Conservation (phyloP, 1,284 basidiomycete genomes). For the Thelephora terrestris region DNA sequence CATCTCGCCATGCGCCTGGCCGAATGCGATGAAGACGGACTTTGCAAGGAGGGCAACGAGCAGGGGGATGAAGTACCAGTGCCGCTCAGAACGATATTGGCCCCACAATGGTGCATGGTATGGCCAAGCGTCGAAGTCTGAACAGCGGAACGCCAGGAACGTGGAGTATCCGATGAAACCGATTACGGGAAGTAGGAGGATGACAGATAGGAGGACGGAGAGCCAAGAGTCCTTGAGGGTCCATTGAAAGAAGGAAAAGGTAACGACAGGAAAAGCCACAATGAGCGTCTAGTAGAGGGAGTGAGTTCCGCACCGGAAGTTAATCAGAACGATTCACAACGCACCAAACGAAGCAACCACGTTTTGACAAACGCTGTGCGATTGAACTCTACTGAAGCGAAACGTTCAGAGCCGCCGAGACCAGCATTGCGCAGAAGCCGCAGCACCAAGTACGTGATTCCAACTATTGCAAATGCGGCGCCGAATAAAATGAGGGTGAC, state of each 20-base stretch:
- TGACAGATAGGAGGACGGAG: slow-evolving; percentile 54
- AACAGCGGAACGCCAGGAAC: slow-evolving; percentile 34
- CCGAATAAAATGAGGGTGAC: slow-evolving; percentile 53
- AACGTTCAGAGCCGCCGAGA: slow-evolving; percentile 6
- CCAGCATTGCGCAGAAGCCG: slow-evolving; percentile 26
- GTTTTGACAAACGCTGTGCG: slow-evolving; percentile 35
- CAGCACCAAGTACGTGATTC: slow-evolving; percentile 13
- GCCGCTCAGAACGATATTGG: slow-evolving; percentile 44
- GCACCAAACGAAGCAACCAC: slow-evolving; percentile 52
- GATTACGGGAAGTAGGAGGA: slow-evolving; percentile 51
- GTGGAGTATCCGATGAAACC: slow-evolving; percentile 33
- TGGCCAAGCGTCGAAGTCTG: slow-evolving; percentile 17
- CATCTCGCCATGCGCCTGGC: slow-evolving; percentile 48
- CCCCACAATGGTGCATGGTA: slow-evolving; percentile 43
- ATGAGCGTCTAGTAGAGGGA: slow-evolving; percentile 33
- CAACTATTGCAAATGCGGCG: slow-evolving; percentile 31
- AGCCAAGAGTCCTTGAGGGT: slow-evolving; percentile 80
- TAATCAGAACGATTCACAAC: slow-evolving; percentile 12
- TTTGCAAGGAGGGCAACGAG: slow-evolving; percentile 50
- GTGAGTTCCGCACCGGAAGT: background rate
- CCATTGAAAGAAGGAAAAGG: slow-evolving; percentile 85
- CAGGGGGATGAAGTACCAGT: slow-evolving; percentile 47
- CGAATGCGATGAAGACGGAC: slow-evolving; percentile 69
- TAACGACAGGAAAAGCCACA: slow-evolving; percentile 55
- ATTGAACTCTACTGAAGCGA: background rate